Base-by-base conservation (phyloP, 2,329 filamentous ascomycete genomes). In the Coniochaeta hoffmannii region DNA sequence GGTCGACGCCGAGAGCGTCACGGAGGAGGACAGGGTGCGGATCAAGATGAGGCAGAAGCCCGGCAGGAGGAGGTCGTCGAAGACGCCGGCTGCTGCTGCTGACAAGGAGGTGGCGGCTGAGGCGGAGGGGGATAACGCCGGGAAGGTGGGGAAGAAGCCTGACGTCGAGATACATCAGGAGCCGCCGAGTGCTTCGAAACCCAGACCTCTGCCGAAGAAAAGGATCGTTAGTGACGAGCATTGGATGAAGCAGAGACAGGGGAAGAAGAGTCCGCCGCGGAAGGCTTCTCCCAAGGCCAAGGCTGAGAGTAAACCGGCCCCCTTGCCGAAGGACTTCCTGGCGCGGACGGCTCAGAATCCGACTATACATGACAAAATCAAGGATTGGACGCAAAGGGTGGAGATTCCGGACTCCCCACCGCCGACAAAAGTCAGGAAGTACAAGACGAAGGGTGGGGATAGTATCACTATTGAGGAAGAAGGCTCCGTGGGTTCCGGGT, bases 141-240 rank as follows among this genome's bases (percentile, higher is more conserved):
- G 49, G 59, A 64, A 22, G 52, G 60, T 30, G 58, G 60, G n/a
- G 56, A 63, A 31, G 56, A 46, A 46, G 38, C 60, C 60, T 10
- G 59, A 55, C 22, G 54, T 57, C 32, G 28, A 55, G 31, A 68
- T 71, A 51, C 58, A 66, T 53, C 60, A 66, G 41, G 64, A 69
- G 9, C 26, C 32, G 17, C 31, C 50, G 4, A 50, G 28, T 11
- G 49, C 28, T 69, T 58, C 75, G 66, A 66, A 74, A 71, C 63
- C 77, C 71, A 66, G 83, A 53, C 70, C 77, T 52, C 83, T 89
- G 49, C 93, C 93, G 15, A 91, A 90, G 73, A 97, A 96, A 77
- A 84, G 92, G 60, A 90, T 97, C 54, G 84, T 97, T 58, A 97
- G 92, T 68, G 93, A 97, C 72, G 88, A 89, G 55, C 89, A 96